Conservation (phyloP, 768 basidiomycete species). For the Russula earlei region DNA sequence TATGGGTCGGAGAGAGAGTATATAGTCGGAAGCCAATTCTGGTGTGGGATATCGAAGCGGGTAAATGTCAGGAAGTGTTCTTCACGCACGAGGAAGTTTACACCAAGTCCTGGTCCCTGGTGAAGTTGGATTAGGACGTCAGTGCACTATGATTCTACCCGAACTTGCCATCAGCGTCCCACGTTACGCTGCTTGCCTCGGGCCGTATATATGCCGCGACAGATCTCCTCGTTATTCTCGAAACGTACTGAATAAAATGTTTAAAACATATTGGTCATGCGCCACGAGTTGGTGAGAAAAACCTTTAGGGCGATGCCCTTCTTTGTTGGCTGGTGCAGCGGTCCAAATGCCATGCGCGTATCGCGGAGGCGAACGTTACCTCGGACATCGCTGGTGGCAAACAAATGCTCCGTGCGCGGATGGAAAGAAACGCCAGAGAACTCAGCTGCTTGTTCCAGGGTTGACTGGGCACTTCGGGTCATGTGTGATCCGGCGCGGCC, state of each 20-base stretch:
- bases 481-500: conserved; percentile 32
- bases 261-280: conserved; percentile 12
- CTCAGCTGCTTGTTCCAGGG: conserved; percentile 43
- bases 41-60: not conserved
- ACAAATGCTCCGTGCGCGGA: conserved; percentile 57
- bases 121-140: not conserved
- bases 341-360: conserved; percentile 63
- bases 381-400: conserved; percentile 50
- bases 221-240: conserved; percentile 36
- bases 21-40: conserved; percentile 66
- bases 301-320: conserved; percentile 51
- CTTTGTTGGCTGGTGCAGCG: conserved; percentile 33
- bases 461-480: conserved; percentile 35
- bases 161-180: conserved; percentile 55
- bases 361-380: conserved; percentile 63
- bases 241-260: conserved; percentile 32
- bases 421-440: conserved; percentile 61
- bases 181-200: conserved; percentile 57
- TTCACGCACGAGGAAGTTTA: conserved; percentile 54
- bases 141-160: not conserved
- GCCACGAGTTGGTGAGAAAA: not conserved
- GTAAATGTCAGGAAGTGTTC: not conserved
- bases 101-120: conserved; percentile 54
- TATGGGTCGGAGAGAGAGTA: conserved; percentile 57
- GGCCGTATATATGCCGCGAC: conserved; percentile 41